These are phyloP conservation scores for Bidens hawaiensis DNA, from an alignment of 140 eudicot species.

Conservation along the genomic window DNA sequence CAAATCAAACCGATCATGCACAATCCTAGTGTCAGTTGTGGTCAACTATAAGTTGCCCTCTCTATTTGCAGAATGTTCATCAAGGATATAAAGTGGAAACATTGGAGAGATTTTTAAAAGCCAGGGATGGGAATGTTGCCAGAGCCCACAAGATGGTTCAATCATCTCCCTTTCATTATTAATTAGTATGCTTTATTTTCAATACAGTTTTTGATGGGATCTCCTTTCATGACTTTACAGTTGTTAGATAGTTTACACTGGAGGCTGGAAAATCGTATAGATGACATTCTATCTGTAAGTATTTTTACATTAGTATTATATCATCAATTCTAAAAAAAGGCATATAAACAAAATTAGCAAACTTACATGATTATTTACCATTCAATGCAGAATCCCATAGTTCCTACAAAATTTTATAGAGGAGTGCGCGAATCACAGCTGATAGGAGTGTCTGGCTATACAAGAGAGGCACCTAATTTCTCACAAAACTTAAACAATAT, in stretches of 20 bases:
- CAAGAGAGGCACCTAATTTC: conserved; percentile 51
- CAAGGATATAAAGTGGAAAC: conserved; percentile 64
- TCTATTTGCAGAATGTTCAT: conserved; percentile 59
- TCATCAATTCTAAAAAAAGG: neutral
- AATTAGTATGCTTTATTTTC: neutral
- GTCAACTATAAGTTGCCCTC: neutral
- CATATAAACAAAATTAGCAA: neutral
- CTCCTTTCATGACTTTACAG: conserved; percentile 36
- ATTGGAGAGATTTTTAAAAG: conserved; percentile 60
- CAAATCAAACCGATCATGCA: neutral
- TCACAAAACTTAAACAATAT: neutral
- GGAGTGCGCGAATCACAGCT: conserved; percentile 78
- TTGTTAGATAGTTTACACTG: conserved; percentile 63
- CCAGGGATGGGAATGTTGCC: conserved; percentile 64
- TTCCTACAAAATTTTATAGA: conserved; percentile 52
- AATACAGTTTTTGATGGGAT: neutral
- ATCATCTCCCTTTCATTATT: conserved; percentile 3
- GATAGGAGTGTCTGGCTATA: conserved; percentile 69
- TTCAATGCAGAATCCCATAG: conserved; percentile 65
- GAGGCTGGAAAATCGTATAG: conserved; percentile 71
- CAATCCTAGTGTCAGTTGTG: neutral
- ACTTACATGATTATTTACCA: neutral
- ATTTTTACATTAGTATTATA: conserved; percentile 2
- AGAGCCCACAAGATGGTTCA: conserved; percentile 76
- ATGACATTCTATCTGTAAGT: conserved; percentile 67